phyloP scores from a whole-genome alignment of 2,329 filamentous ascomycete genomes.

The Pestalotiopsis sp. region DNA sequence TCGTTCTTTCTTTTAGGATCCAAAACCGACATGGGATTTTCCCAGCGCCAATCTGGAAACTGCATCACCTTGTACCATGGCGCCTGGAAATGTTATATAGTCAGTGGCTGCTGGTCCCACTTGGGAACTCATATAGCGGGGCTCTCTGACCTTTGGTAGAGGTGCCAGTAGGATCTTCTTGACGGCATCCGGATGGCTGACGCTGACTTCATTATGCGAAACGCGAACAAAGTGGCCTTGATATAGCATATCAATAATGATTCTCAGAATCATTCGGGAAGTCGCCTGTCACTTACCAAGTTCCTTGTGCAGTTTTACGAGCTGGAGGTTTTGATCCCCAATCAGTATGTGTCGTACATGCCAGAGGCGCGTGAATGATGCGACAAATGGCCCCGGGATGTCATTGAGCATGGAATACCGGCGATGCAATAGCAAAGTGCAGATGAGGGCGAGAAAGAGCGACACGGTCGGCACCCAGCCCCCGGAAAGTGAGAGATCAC shows the following conservation, averaged over 20 bases:
- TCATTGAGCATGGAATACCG: constrained; percentile 11
- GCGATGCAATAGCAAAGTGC: neutral
- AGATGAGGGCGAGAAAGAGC: neutral
- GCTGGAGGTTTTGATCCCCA: constrained; percentile 39
- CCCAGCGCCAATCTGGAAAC: constrained; percentile 17
- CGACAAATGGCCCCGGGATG: constrained; percentile 42
- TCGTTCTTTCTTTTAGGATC: constrained; percentile 17
- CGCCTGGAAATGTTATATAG: neutral
- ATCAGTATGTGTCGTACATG: constrained; percentile 34
- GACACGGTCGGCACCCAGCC: neutral
- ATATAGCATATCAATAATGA: neutral
- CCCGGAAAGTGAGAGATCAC: neutral
- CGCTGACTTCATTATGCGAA: constrained; percentile 43
- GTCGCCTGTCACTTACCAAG: constrained; percentile 30
- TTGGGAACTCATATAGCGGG: neutral
- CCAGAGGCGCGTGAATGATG: constrained; percentile 42
- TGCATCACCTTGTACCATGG: constrained; percentile 12
- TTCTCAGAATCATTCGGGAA: too few species aligned
- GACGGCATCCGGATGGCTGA: constrained; percentile 43
- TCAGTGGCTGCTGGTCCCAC: neutral
- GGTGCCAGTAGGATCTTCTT: constrained; percentile 36
- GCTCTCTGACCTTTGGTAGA: constrained; percentile 30
- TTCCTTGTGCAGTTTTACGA: constrained; percentile 39
- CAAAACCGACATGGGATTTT: constrained; percentile 13
- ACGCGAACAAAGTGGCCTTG: constrained; percentile 44